Base-by-base conservation (phyloP, 1,284 basidiomycete species). In the Leccinum huronense region DNA sequence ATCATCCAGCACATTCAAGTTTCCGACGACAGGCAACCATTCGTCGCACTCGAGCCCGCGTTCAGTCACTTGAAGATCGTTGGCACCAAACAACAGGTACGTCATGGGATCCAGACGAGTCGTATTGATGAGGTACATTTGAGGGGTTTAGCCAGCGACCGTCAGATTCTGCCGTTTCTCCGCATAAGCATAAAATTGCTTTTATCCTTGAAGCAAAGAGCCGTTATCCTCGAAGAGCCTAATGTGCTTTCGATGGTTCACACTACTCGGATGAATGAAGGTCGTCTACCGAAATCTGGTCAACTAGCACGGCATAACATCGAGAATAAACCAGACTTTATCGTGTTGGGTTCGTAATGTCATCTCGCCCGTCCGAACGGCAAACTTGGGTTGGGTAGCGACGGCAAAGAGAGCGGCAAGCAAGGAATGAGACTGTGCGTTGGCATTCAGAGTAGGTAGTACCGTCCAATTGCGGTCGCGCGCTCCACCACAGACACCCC, bases 321-420 rank as follows among this genome's bases (percentile, higher is more conserved):
- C 54, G 30, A 53, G 60, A 53, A 58, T 53, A 19, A 57, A 56
- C 75, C 84, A 66, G 68, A 95, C 94, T 86, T 93, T 96, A 73
- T 98, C 96, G 70, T 89, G 86, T 16, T 86, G 83, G 3, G 96
- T 98, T 27, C 94, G 83, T 70, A 90, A 89, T 1, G 81, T 82
- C 74, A 84, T 89, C 59, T 91, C 89, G 6, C 86, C 85, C n/a
- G 85, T 87, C 42, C 91, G 82, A 61, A 98, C 86, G 2, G 93
- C 95, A 78, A 95, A 97, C 76, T 97, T 97, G n/a, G 96, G 96
- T 69, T 95, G 94, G 0, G 86, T 87, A 0, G 94, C 93, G 61
- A 94, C 86, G 3, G 95, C 88, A 69, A 98, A 91, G 61, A 98
- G 81, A 2, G 91, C 94, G 11, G 92, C 88, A 19, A 97, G 80